Conservation (phyloP, 1,139 yeast genomes). For the Candida gigantensis region DNA sequence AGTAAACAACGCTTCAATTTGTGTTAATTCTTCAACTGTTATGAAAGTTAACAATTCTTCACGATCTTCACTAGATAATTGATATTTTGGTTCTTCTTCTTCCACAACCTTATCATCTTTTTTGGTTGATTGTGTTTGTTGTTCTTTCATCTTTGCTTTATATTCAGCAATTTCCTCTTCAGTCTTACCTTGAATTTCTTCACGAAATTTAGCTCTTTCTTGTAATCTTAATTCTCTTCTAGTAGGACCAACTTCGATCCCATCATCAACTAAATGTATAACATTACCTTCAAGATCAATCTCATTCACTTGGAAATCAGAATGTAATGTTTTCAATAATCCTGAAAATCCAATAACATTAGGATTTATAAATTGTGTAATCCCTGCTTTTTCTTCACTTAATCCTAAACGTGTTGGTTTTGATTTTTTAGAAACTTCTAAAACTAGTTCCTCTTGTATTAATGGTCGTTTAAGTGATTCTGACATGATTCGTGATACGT, state of each 20-base stretch:
- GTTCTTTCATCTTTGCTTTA: conserved; percentile 25
- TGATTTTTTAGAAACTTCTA: conserved; percentile 12
- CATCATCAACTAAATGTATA: conserved; percentile 73
- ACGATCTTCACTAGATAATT: conserved; percentile 47
- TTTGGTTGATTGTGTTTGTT: conserved; percentile 5
- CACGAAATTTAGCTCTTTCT: conserved; percentile 41
- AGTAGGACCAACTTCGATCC: conserved; percentile 54
- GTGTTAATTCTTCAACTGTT: conserved; percentile 59
- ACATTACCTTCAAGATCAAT: conserved; percentile 69
- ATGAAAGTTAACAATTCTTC: conserved; percentile 50
- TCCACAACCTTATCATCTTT: conserved; percentile 19
- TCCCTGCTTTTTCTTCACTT: conserved; percentile 68
- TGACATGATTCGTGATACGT: conserved; percentile 7
- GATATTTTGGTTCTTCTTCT: conserved; percentile 30
- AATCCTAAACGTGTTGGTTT: conserved; percentile 44
- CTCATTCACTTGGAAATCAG: conserved; percentile 95
- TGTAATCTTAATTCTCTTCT: conserved; percentile 55
- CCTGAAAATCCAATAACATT: conserved; percentile 71
- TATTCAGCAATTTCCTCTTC: conserved; percentile 37
- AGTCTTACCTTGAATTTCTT: conserved; percentile 32
- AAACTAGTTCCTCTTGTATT: conserved; percentile 4
- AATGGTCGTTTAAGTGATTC: conserved; percentile 10
- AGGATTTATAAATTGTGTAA: conserved; percentile 63
- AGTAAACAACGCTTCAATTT: conserved; percentile 55
- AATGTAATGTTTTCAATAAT: conserved; percentile 79